These are phyloP conservation scores for Fusarium buharicum DNA, from an alignment of 2,329 filamentous ascomycete species.

Conservation along the genomic window DNA sequence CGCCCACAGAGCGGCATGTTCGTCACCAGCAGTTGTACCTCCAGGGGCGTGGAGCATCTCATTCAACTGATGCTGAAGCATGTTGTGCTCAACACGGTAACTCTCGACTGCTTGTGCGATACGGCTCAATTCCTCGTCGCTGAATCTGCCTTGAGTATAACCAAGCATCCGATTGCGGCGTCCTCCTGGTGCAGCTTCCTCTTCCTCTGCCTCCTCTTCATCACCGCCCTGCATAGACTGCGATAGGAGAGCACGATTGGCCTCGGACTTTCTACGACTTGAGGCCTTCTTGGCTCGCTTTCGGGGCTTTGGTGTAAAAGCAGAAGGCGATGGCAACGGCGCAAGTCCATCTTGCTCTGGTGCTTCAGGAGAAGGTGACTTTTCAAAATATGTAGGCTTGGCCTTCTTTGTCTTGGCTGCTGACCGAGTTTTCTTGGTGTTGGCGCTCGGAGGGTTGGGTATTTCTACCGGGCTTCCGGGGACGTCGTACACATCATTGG, in stretches of 20 bases:
- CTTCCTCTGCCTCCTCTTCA: constrained; percentile 36
- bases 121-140: constrained; percentile 54
- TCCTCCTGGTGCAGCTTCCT: constrained; percentile 20
- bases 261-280: constrained; percentile 41
- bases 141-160: constrained; percentile 56
- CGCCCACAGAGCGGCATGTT: constrained; percentile 61
- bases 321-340: constrained; percentile 50
- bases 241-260: constrained; percentile 24
- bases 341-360: constrained; percentile 34
- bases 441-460: constrained; percentile 39
- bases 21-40: constrained; percentile 50
- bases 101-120: constrained; percentile 56
- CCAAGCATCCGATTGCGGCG: constrained; percentile 43
- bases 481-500: constrained; percentile 42
- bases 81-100: constrained; percentile 56
- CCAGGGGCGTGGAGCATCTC: constrained; percentile 53
- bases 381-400: constrained; percentile 59
- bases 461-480: constrained; percentile 39
- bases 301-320: constrained; percentile 47
- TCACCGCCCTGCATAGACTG: constrained; percentile 41
- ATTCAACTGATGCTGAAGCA: constrained; percentile 61
- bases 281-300: constrained; percentile 46
- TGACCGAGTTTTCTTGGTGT: constrained; percentile 47
- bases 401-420: constrained; percentile 59
- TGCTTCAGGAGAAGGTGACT: constrained; percentile 41